phyloP scores from a whole-genome alignment of 495 filamentous ascomycete species.

The Clohesyomyces aquaticus region DNA sequence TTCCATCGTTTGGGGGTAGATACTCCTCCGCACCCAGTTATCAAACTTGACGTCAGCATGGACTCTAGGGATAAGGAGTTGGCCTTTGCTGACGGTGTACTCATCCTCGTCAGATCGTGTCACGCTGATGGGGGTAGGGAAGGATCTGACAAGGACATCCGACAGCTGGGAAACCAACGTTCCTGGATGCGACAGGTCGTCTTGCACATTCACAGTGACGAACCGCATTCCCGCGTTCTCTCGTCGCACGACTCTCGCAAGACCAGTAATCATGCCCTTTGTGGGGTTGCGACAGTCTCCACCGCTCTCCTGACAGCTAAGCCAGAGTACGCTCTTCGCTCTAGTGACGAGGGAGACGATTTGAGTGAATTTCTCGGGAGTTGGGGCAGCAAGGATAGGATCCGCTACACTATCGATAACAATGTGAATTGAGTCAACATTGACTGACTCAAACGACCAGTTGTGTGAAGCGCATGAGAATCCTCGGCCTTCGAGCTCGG shows the following conservation, averaged over 20 bases:
- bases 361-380: neutral
- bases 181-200: constrained; percentile 29
- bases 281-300: neutral
- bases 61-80: neutral
- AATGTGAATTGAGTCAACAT: neutral
- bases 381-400: neutral
- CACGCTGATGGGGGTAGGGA: neutral
- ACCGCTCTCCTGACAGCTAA: neutral
- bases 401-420: neutral
- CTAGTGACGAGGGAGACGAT: neutral
- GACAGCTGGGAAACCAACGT: neutral
- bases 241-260: constrained; percentile 1
- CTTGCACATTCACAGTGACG: constrained; percentile 30
- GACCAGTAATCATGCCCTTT: constrained; percentile 6
- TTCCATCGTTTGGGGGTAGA: neutral
- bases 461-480: neutral
- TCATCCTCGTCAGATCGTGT: neutral
- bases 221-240: constrained; percentile 21
- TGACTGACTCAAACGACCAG: neutral
- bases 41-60: neutral
- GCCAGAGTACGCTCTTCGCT: neutral
- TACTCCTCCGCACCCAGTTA: neutral
- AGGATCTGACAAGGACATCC: neutral
- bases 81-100: neutral
- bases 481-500: neutral